A percentile compares a stretch with the other conserved stretches of the same genome.
phyloP scores from a whole-genome alignment of 169 alveolate genomes.

The Plasmodium malariae region DNA sequence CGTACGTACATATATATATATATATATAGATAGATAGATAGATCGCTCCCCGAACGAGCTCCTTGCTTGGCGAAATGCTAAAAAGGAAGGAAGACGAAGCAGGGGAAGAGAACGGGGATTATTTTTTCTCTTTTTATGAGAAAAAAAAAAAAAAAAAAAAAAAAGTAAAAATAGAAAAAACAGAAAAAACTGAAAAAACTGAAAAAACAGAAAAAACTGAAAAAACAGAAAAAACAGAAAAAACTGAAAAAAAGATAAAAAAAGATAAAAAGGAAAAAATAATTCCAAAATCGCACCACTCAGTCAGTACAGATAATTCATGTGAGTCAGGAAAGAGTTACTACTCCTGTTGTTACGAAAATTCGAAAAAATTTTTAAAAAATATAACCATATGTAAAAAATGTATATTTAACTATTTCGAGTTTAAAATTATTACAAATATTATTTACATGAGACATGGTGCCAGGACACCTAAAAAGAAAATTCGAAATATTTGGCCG shows the following conservation, averaged over 20 bases:
- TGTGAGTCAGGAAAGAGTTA: constrained; percentile 22
- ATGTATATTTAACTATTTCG: constrained; percentile 43
- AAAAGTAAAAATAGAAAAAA: no score
- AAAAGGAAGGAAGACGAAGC: neutral
- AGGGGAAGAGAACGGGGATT: constrained; percentile 3
- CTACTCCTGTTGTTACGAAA: constrained; percentile 23
- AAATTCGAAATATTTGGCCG: constrained; percentile 58
- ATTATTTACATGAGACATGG: constrained; percentile 74
- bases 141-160: neutral
- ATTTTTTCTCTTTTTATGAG: constrained; percentile 7
- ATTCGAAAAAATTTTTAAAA: constrained; percentile 20
- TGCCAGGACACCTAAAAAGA: constrained; percentile 66
- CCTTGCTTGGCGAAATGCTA: constrained; percentile 17
- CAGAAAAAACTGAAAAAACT: no score
- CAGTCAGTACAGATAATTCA: constrained; percentile 1
- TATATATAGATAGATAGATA: neutral
- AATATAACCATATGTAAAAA: constrained; percentile 44
- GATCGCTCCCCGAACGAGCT: no score
- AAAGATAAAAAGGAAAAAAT: constrained; percentile 2
- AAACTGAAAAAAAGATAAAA: no score
- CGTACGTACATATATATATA: neutral
- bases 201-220: no score
- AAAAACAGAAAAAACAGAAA: no score
- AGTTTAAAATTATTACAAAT: constrained; percentile 27
- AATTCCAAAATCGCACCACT: neutral